Evolutionary conservation across 2,329 filamentous ascomycete genomes (phyloP), one percentile per base, ranked within the genome.

Genomic region (Colletotrichum spaethianum): DNA sequence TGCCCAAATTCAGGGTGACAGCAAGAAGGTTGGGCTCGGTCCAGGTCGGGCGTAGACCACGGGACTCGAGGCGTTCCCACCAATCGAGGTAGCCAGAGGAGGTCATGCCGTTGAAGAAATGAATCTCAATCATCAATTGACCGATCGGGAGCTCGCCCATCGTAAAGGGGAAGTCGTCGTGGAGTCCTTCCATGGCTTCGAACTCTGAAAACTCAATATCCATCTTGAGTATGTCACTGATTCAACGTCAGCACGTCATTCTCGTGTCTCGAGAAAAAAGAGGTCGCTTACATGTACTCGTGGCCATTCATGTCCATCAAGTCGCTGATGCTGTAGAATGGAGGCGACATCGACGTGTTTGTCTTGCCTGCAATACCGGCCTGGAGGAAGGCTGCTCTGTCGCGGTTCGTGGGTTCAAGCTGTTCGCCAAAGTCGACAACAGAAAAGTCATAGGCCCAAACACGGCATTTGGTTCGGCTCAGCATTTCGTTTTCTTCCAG

Each of bases 391-490:
- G 79, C 76, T 28, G 81, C 80, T 31, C 77, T 73, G 7, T 66
- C 61, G 20, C 74, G 75, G 50, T 76, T 76, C 12, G 66, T 56
- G 1, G 70, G 52, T 40, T 75, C 69, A 20, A 83, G 74, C 50
- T 79, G 76, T 14, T 74, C 64, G 46, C 77, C 80, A 71, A 81
- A 83, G 23, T 76, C 75, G 53, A 76, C 75, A 50, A 82, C 80
- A 16, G 78, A 79, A 74, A 77, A 83, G 74, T 84, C 83, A 67
- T 83, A 83, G 5, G 79, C 82, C 80, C 80, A 84, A 28, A 83
- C 77, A 31, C 78, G 73, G 74, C 80, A 82, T 55, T 82, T 78
- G 11, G 81, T 81, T 20, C 86, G 78, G 36, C 77, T 72, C 4
- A 84, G 74, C 74, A 84, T 77, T 52, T 80, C 78, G 33, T 81